Base-by-base conservation (phyloP, 169 alveolate genomes). In the Plasmodium ovale region DNA sequence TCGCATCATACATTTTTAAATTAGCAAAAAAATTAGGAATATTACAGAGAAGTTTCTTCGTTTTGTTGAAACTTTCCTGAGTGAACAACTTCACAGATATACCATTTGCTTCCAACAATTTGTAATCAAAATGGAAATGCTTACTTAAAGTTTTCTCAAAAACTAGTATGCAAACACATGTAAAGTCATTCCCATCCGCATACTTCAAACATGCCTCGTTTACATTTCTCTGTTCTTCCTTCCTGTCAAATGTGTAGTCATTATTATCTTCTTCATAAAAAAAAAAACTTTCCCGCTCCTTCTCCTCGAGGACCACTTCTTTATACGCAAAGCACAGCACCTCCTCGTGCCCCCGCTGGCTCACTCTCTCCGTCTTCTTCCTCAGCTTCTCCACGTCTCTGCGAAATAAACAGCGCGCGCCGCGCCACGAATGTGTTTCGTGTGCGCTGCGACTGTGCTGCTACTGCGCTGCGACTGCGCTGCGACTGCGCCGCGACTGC, bases 271-370 rank as follows among this genome's bases (percentile, higher is more conserved):
- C 58, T 3, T 49, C 31, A 1, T 56, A 39, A 23, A 16, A 59
- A 16, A 82, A 14, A 25, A 44, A 9, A 23, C 16, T 47, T 1
- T 65, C 82, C 27, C 29, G 64, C 33, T 82, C 82, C 6, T 82
- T 51, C 4, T 53, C 90, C 3, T 23, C 25, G 4, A 82, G 5
- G 9, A 1, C 42, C 39, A 82, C 19, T 59, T 82, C 84, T 65
- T 82, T 82, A 33, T 65, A 82, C 5, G 90, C 90, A 69, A 82
- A 49, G 42, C 90, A 82, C 12, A 82, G 2, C 2, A 67, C 47
- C 33, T 6, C 33, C 10, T 65, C 60, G 31, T 65, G 25, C 7
- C 65, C 37, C 3, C 51, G 3, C 27, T 65, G n/a, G 3, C 65
- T 23, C 33, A 82, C 35, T 29, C 65, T 25, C 0, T 37, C 33